Percentiles rank a stretch among this genome's conserved stretches.
Conservation (phyloP, 2,329 filamentous ascomycete genomes). For the Xylariaceae sp. region DNA sequence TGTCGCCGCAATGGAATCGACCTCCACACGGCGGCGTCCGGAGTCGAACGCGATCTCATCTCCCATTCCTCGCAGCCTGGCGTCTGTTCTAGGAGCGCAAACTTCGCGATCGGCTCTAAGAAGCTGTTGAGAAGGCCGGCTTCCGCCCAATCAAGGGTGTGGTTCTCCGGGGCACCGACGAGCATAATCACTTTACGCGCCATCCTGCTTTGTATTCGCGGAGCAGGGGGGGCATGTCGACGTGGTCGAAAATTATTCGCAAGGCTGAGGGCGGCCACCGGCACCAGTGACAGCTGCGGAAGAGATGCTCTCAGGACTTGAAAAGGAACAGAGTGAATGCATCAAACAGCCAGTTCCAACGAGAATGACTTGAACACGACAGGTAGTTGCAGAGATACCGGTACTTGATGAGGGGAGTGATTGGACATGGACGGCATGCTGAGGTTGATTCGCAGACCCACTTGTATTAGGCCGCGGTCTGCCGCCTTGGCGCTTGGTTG, state of each 20-base stretch:
- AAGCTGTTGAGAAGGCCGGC: slow-evolving; percentile 41
- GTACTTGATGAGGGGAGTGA: too few species aligned
- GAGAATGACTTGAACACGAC: too few species aligned
- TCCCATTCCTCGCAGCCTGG: slow-evolving; percentile 7
- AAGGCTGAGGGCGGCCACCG: too few species aligned
- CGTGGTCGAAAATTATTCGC: too few species aligned
- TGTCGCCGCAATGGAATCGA: slow-evolving; percentile 40
- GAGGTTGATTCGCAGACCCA: too few species aligned
- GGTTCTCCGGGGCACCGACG: slow-evolving; percentile 19
- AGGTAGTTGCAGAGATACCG: too few species aligned
- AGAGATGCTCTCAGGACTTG: too few species aligned
- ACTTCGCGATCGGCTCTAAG: slow-evolving; percentile 28
- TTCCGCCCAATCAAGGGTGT: slow-evolving; percentile 16
- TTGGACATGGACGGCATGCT: too few species aligned
- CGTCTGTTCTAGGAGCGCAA: slow-evolving; percentile 8
- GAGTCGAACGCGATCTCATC: slow-evolving; percentile 10
- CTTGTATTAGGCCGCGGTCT: too few species aligned
- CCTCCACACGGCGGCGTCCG: slow-evolving; percentile 41
- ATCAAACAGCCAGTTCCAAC: too few species aligned
- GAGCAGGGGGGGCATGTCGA: slow-evolving; percentile 3
- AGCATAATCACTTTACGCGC: slow-evolving; percentile 20
- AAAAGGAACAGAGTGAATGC: too few species aligned
- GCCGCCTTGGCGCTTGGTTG: slow-evolving; percentile 5
- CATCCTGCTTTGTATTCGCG: slow-evolving; percentile 13
- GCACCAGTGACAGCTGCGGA: too few species aligned